A percentile compares a stretch with the other conserved stretches of the same genome.
Evolutionary conservation across 1,139 yeast genomes (phyloP).

Genomic region (Suhomyces yuchorum): DNA sequence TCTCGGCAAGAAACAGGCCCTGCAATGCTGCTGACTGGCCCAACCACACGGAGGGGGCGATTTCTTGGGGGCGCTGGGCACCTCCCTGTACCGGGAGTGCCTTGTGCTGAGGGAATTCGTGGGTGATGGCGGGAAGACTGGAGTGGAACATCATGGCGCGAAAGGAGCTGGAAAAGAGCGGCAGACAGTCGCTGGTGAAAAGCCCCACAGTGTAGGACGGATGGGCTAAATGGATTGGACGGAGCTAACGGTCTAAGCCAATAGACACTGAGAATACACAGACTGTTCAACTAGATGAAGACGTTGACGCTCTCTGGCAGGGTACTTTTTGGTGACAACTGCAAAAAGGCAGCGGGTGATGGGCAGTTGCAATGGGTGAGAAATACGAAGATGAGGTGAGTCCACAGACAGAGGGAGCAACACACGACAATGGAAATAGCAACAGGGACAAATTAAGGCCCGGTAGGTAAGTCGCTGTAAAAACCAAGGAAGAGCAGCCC

Average conservation of each 20-base stretch:
- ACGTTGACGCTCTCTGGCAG: too few species aligned
- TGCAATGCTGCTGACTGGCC: slow-evolving; percentile 28
- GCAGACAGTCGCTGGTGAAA: not conserved
- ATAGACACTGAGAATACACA: not conserved
- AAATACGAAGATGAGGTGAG: slow-evolving; percentile 1
- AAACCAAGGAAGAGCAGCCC: not conserved
- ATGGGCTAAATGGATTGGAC: not conserved
- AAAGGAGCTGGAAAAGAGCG: not conserved
- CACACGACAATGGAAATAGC: not conserved
- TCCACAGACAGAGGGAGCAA: not conserved
- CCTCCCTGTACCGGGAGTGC: not conserved
- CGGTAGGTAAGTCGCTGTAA: not conserved
- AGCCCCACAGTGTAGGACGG: not conserved
- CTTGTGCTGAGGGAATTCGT: slow-evolving; percentile 7
- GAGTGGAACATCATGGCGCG: slow-evolving; percentile 9
- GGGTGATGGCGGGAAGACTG: slow-evolving; percentile 1
- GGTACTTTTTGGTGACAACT: not conserved
- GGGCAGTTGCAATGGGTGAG: not conserved
- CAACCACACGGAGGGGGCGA: slow-evolving; percentile 37
- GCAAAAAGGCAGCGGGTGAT: not conserved
- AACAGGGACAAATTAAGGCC: not conserved
- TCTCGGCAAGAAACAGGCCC: slow-evolving; percentile 22
- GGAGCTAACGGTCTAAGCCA: not conserved
- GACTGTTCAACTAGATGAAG: not conserved
- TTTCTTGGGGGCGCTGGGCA: slow-evolving; percentile 27